Evolutionary conservation across 2,329 filamentous ascomycete genomes (phyloP), one percentile per base, ranked within the genome.

Genomic region (Botrytis fabae): DNA sequence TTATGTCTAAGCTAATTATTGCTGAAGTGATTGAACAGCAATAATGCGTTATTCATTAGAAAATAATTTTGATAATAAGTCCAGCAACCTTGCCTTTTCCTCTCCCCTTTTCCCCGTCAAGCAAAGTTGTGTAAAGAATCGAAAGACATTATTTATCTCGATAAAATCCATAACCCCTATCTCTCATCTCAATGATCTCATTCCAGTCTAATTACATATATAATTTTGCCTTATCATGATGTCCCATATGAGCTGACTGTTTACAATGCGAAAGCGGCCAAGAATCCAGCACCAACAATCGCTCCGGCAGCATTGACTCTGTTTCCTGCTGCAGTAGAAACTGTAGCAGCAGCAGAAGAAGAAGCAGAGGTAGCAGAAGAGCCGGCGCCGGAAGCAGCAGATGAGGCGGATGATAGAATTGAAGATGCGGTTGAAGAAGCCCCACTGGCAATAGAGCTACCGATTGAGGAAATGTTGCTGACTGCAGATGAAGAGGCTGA

Each of bases 181-280:
- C 7, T 7, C 35, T 5, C 59, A 44, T 63, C 38, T 25, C 46
- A 51, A 51, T 32, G 35, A 68, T 16, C 46, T 9, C 25, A 0
- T 10, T 28, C 12, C 22, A 42, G 35, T 62, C 42, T 35, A 63
- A 25, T 63, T 25, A 22, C 57, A 25, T 25, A 40, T 42, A 57
- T 12, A 51, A 20, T 51, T 25, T 69, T 44, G 8, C 28, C 18
- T 10, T 12, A 20, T 35, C 20, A n/a, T 54, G 22, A 51, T n/a
- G 51, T 22, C 18, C 25, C 14, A 42, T 40, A 14, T 6, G n/a
- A 2, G n/a, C 22, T 3, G 18, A 16, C 28, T 22, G 20, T 35
- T 73, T 76, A 79, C 70, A 78, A 73, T 59, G 73, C 74, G 28
- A 78, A 70, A 61, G 77, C 76, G 51, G 74, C 76, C 44, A 78